Conservation (phyloP, 495 filamentous ascomycete species). For the Pseudoneurospora amorphoporcata region DNA sequence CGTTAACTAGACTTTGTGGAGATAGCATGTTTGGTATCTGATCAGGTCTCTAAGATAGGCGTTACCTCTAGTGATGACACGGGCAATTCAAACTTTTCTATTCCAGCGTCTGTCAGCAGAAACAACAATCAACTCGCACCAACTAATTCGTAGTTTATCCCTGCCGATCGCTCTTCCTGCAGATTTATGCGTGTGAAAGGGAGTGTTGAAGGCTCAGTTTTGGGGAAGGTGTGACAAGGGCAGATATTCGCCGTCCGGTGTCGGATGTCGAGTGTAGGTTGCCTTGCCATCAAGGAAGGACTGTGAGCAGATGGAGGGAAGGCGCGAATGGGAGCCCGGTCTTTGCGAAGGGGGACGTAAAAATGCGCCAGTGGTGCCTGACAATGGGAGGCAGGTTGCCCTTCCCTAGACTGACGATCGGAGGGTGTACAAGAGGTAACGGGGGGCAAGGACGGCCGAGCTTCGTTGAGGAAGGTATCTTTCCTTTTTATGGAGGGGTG, state of each 20-base stretch:
- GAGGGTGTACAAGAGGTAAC: too few relatives aligned
- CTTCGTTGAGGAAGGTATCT: neutral
- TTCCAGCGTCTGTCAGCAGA: neutral
- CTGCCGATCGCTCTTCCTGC: neutral
- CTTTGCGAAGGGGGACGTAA: too few relatives aligned
- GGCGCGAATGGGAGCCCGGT: neutral
- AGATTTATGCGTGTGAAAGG: neutral
- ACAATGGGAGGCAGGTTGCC: too few relatives aligned
- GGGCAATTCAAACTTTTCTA: neutral
- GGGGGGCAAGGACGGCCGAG: neutral
- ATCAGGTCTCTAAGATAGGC: neutral
- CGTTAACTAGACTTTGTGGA: neutral
- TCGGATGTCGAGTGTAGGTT: neutral
- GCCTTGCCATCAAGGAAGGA: neutral
- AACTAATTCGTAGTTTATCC: neutral
- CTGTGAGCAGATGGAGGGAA: neutral
- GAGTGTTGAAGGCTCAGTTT: too few relatives aligned
- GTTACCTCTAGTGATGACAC: neutral
- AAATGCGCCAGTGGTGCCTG: too few relatives aligned
- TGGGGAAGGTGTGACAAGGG: too few relatives aligned
- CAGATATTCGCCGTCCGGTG: too few relatives aligned
- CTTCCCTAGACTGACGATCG: too few relatives aligned
- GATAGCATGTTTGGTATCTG: neutral
- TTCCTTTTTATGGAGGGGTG: neutral
- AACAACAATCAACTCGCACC: neutral